Evolutionary conservation across 192 early-diverging fungal genomes (phyloP), one percentile per base, ranked within the genome.

Genomic region (Rhizoclosmatium sp.): DNA sequence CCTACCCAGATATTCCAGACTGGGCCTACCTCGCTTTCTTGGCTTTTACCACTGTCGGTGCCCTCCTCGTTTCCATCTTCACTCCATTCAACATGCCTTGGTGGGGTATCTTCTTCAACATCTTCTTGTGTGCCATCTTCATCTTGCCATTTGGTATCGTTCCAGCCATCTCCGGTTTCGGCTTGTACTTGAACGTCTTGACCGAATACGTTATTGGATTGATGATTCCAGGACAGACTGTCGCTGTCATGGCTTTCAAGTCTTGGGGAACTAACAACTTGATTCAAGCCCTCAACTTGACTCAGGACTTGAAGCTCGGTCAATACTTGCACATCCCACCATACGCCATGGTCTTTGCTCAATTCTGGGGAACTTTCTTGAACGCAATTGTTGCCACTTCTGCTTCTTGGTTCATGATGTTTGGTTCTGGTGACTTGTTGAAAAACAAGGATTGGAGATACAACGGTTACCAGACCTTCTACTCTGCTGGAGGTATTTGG

Each of bases 241-340:
- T 93, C 42, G 88, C 86, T 44, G 91, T 89, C 66, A 89, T 94
- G 87, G 87, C 86, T n/a, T 94, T 93, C 88, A 94, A 94, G 87
- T 89, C 89, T 1, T 90, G 92, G 74, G 94, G 93, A 59, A 75
- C 59, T 31, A 74, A 74, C 54, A 61, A 59, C 40, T 23, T 74
- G n/a, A 45, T 31, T 40, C 72, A 74, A 21, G 7, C 72, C 14
- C 82, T 94, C 23, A 59, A 80, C 7, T 87, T 94, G 78, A 75
- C 86, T 14, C 82, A 85, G 42, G 91, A 92, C 67, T 77, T 89
- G 19, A 92, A 92, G 72, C 69, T 92, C 44, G 92, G 91, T 0
- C 90, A 90, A 54, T 93, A 94, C 83, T 85, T 92, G 83, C 92
- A 94, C 81, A 88, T 93, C 21, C 86, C 94, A 59, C 95, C 95